Base-by-base conservation (phyloP, 2,329 filamentous ascomycete species). In the Nothomitra cinnamomea region DNA sequence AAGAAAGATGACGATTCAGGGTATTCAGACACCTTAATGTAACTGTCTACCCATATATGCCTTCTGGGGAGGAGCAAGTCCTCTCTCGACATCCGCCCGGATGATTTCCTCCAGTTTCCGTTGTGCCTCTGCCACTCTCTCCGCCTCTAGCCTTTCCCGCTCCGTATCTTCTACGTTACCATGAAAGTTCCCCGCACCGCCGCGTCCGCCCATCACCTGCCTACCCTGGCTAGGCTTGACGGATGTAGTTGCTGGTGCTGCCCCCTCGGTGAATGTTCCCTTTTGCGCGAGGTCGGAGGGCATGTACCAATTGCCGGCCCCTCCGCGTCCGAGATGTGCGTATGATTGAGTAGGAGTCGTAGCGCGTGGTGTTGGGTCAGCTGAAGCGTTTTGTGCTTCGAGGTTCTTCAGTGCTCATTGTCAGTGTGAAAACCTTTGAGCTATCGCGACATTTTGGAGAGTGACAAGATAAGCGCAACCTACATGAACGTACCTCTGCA, bases 141-240 rank as follows among this genome's bases (percentile, higher is more conserved):
- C 63, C 21, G 55, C 53, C 28, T 58, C 55, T 5, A 47, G 43
- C 19, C 6, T 24, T 60, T 59, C 48, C 58, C 57, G 49, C 52
- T 62, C 43, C 55, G 57, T 24, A 59, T 57, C 21, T 63, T 63
- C 43, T 42, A 50, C 19, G 57, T 57, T 45, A 58, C 22, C 38
- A 19, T 15, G 61, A 67, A 72, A 80, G 62, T 79, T 80, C 1
- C 77, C 78, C 1, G 75, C 75, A n/a, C 77, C 77, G 22, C 77
- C 78, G 3, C 77, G 70, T 0, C 78, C 77, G 4, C 65, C 28
- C 28, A 32, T 49, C 56, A 53, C 28, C 22, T 22, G 52, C 3
- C 17, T 28, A 15, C n/a, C 25, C 13, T 49, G 50, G 22, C 32
- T 55, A 8, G 55, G 19, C 35, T 35, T 8, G 59, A 58, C 17